Base-by-base conservation (phyloP, 78 protist species). In the Dictyostelium intermedium region DNA sequence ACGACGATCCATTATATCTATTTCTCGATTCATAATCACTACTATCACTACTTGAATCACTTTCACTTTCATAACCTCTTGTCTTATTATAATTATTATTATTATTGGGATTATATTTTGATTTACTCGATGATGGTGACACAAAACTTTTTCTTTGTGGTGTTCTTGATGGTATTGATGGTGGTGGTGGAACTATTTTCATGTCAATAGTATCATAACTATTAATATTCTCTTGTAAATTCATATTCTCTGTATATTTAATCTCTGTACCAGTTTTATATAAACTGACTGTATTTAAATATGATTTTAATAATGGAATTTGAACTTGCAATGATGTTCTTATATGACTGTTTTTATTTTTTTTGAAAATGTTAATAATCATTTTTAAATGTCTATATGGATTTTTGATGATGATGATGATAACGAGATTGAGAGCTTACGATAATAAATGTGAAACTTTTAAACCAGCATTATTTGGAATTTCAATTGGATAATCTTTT, bases 381-480 rank as follows among this genome's bases (percentile, higher is more conserved):
- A 70, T 30, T 6, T 8, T 16, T 73, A 25, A 14, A 30, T 35
- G 18, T 37, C 1, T 73, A 73, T 34, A 73, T 30, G 5, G 2
- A 56, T 56, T 3, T 56, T 8, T 4, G n/a, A n/a, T 10, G n/a
- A 60, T 23, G 5, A 14, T 9, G 10, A 50, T 50, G 60, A 60
- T 2, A n/a, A 60, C n/a, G n/a, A n/a, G n/a, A n/a, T n/a, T n/a
- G n/a, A n/a, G n/a, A n/a, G n/a, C 61, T 25, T 78, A 78, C 85
- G 39, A 45, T 2, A 45, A 0, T 30, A 89, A 37, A 89, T 78
- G 85, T 14, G 23, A 41, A 11, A 89, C 53, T 23, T 80, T 78
- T 41, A 89, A 70, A 70, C 94, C 94, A 43, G 37, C 73, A 69
- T 89, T 89, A 50, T 89, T 89, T 89, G 94, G 94, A 20, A 89